Conservation (phyloP, 1,284 basidiomycete species). For the Tylopilus orsonianus region DNA sequence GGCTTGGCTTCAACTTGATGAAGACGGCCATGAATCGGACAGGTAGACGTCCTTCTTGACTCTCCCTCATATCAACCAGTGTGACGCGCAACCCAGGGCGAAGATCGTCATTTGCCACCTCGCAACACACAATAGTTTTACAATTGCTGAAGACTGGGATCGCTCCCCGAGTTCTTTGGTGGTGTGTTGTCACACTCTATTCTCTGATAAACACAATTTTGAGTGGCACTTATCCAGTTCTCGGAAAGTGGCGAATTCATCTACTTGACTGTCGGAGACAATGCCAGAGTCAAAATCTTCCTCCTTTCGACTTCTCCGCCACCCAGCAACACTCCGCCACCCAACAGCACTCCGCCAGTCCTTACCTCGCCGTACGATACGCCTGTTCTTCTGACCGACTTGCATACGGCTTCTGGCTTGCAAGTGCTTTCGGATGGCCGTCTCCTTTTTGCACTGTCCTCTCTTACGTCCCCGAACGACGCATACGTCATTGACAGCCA, state of each 20-base stretch:
- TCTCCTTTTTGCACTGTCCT: constrained; percentile 67
- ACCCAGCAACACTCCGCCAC: constrained; percentile 56
- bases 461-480: constrained; percentile 73
- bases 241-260: constrained; percentile 67
- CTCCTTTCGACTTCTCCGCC: constrained; percentile 63
- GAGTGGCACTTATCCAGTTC: constrained; percentile 50
- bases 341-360: too few species aligned
- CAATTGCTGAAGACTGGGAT: constrained; percentile 81
- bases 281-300: constrained; percentile 75
- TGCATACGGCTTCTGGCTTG: constrained; percentile 57
- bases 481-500: constrained; percentile 60
- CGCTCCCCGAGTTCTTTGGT: constrained; percentile 56
- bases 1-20: constrained; percentile 83
- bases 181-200: constrained; percentile 13
- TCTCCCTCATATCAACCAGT: background rate
- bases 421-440: constrained; percentile 59
- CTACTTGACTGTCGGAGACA: constrained; percentile 75
- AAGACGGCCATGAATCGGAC: constrained; percentile 88
- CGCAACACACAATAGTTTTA: constrained; percentile 61
- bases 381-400: constrained; percentile 60
- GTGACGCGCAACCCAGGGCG: constrained; percentile 40
- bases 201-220: background rate
- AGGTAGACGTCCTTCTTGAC: constrained; percentile 40
- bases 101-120: constrained; percentile 82
- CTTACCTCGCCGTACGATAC: constrained; percentile 47